Evolutionary conservation across 1,284 basidiomycete species (phyloP), one percentile per base, ranked within the genome.

Genomic region (Naganishia sp.): DNA sequence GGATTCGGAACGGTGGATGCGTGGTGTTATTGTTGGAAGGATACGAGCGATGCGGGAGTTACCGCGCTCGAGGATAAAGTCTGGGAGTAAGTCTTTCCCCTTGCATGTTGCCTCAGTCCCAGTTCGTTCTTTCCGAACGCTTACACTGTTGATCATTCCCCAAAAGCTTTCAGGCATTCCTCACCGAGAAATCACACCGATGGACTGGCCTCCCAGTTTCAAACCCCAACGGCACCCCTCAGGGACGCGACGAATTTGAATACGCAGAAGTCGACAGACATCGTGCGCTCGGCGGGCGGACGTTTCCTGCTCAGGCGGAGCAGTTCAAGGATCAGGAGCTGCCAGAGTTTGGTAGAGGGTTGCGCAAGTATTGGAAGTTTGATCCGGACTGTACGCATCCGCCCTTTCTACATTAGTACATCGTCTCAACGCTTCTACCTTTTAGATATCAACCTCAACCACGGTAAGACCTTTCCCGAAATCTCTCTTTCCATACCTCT

Each of bases 11-110:
- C 66, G 0, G 71, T 86, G 1, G 72, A 80, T 11, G 87, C 84
- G 0, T 82, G 88, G 69, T 87, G 88, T 0, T 94, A 94, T 75
- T 82, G 92, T 35, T 94, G 87, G 85, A 75, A 72, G n/a, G 76
- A 72, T 2, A 75, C 83, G 0, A 70, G 76, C 0, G 69, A 77
- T 1, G 68, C 25, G 25, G 47, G 58, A 17, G 4, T 61, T 3
- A 31, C 47, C 2, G 58, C 69, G 15, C 80, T 94, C 11, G 81
- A 85, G 45, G 82, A 85, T 0, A 80, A 82, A 23, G 77, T 90
- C 1, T 95, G 93, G 92, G 85, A 85, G 18, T 93, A 86, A 73
- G 86, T 85, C 15, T 6, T 49, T 9, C 28, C 13, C 7, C 35
- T 39, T 23, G 45, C 21, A 32, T 28, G 1, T 84, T 85, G 7